Percentiles rank a stretch among this genome's conserved stretches.
Conservation (phyloP, 2,329 filamentous ascomycete species). For the Penicillium sp. region DNA sequence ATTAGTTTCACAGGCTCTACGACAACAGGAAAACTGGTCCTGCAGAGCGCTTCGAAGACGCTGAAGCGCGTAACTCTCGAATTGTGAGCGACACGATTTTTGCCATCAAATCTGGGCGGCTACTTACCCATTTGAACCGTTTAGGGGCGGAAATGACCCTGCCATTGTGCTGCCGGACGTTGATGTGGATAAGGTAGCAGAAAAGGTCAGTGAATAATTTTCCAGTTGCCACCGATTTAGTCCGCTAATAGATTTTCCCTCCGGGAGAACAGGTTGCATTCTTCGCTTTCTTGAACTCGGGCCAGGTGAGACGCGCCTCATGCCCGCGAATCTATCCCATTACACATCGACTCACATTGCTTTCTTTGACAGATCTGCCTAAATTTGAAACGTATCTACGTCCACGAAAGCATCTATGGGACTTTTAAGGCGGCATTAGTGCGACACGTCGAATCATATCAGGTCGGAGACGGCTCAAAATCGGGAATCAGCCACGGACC, state of each 20-base stretch:
- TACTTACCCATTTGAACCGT: no score
- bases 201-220: no score
- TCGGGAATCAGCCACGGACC: slow-evolving; percentile 57
- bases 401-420: slow-evolving; percentile 62
- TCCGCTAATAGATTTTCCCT: no score
- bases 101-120: no score
- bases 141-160: slow-evolving; percentile 43
- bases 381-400: slow-evolving; percentile 64
- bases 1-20: slow-evolving; percentile 25
- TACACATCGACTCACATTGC: no score
- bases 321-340: no score
- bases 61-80: slow-evolving; percentile 50
- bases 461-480: slow-evolving; percentile 43
- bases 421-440: slow-evolving; percentile 53
- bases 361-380: no score
- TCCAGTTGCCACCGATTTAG: no score
- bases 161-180: slow-evolving; percentile 24
- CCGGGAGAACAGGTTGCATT: no score
- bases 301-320: no score
- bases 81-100: slow-evolving; percentile 22
- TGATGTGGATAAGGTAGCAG: neutral
- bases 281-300: no score
- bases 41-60: slow-evolving; percentile 30
- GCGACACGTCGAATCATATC: slow-evolving; percentile 45
- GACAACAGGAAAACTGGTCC: slow-evolving; percentile 22